phyloP scores from a whole-genome alignment of 805 yeast genomes.

The Lachancea quebecensis region DNA sequence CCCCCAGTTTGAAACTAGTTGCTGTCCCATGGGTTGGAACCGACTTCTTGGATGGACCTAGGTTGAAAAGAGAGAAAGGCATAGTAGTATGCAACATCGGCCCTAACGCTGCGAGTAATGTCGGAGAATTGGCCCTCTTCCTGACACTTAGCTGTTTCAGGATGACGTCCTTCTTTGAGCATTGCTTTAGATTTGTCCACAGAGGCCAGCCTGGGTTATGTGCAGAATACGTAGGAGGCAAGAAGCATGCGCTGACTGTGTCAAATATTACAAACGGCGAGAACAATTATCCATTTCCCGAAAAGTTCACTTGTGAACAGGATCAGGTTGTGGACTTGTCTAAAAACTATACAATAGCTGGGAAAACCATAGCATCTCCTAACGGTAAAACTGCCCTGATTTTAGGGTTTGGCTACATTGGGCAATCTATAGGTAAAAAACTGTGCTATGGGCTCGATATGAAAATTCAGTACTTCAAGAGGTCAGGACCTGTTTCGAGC shows the following conservation, averaged over 20 bases:
- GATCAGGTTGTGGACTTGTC: conserved; percentile 30
- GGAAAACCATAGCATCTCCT: conserved; percentile 45
- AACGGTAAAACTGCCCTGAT: conserved; percentile 51
- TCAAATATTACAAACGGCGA: conserved; percentile 25
- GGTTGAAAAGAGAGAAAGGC: conserved; percentile 37
- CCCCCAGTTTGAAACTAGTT: conserved; percentile 41
- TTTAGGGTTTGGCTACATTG: conserved; percentile 74
- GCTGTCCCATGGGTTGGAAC: conserved; percentile 57
- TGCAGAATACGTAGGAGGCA: conserved; percentile 35
- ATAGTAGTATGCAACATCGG: conserved; percentile 59
- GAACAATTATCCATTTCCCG: conserved; percentile 16
- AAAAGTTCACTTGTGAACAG: not conserved
- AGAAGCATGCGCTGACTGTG: conserved; percentile 13
- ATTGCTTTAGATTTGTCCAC: conserved; percentile 33
- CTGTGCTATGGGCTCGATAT: conserved; percentile 50
- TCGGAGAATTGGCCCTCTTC: conserved; percentile 63
- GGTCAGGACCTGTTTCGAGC: conserved; percentile 36
- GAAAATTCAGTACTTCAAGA: conserved; percentile 55
- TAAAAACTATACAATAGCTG: conserved; percentile 40
- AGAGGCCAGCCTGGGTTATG: conserved; percentile 40
- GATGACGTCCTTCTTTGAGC: conserved; percentile 43
- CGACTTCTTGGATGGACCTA: conserved; percentile 44
- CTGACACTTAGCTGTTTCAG: conserved; percentile 56
- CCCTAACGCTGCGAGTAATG: conserved; percentile 54
- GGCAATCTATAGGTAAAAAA: conserved; percentile 53